A percentile compares a stretch with the other conserved stretches of the same genome.
phyloP scores from a whole-genome alignment of 768 basidiomycete genomes.

The Xerocomellus amylosporus region DNA sequence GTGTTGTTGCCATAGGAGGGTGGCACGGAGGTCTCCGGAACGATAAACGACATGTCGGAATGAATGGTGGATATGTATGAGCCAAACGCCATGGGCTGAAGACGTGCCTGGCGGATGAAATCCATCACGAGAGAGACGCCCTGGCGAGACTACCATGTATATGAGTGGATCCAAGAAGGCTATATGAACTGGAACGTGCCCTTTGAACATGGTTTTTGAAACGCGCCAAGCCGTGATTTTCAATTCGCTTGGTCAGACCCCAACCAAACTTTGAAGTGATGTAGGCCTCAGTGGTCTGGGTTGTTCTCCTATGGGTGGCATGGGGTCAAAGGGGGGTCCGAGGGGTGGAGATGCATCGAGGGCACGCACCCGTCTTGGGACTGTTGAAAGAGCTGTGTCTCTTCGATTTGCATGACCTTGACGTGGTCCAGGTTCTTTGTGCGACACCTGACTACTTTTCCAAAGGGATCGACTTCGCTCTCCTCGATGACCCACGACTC shows the following conservation, averaged over 20 bases:
- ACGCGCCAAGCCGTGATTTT: conserved; percentile 76
- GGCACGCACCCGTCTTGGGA: conserved; percentile 62
- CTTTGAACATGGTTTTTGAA: conserved; percentile 88
- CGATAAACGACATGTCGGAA: conserved; percentile 31
- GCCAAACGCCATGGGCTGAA: conserved; percentile 47
- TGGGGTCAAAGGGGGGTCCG: background rate
- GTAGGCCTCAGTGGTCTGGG: conserved; percentile 83
- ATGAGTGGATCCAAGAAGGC: background rate
- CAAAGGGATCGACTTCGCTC: conserved; percentile 87
- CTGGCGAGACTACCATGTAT: conserved; percentile 64
- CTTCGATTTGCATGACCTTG: conserved; percentile 91
- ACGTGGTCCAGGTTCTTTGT: conserved; percentile 93
- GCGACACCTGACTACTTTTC: conserved; percentile 68
- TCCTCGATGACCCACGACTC: conserved; percentile 96
- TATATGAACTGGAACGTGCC: conserved; percentile 42
- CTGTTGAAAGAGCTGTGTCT: conserved; percentile 71
- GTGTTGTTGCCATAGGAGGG: conserved; percentile 11
- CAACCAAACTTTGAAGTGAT: conserved; percentile 90
- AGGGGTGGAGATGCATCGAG: background rate
- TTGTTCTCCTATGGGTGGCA: conserved; percentile 54
- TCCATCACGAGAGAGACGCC: conserved; percentile 81
- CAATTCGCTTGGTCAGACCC: conserved; percentile 83
- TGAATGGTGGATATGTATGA: conserved; percentile 35
- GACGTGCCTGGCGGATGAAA: conserved; percentile 74
- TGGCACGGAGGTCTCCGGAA: conserved; percentile 19